phyloP scores from a whole-genome alignment of 495 filamentous ascomycete species.

The Apodospora peruviana region DNA sequence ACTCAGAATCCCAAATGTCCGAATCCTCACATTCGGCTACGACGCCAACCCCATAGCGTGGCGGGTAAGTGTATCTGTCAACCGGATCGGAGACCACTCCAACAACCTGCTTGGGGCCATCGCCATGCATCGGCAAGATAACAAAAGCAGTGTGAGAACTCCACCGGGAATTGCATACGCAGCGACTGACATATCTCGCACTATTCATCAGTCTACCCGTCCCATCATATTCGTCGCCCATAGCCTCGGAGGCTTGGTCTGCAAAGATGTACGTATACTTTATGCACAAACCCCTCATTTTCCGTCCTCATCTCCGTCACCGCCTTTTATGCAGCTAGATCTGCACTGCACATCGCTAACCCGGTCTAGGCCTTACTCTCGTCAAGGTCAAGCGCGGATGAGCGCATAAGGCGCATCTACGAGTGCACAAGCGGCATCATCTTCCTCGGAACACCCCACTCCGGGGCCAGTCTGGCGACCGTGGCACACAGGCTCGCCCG shows the following conservation, averaged over 20 bases:
- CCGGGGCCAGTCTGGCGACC: neutral
- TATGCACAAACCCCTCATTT: neutral
- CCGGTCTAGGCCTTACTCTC: neutral
- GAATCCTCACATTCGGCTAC: constrained; percentile 1
- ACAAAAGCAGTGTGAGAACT: neutral
- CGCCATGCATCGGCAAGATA: neutral
- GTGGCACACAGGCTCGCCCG: neutral
- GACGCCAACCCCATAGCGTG: constrained; percentile 2
- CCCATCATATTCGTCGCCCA: constrained; percentile 3
- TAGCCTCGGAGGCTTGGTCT: neutral
- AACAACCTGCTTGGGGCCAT: neutral
- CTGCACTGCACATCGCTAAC: neutral
- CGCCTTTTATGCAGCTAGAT: too few species aligned
- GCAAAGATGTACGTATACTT: constrained; percentile 3
- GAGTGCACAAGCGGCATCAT: constrained; percentile 1
- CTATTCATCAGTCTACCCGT: neutral
- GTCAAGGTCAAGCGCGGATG: neutral
- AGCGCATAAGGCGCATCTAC: neutral
- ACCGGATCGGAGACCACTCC: constrained; percentile 1
- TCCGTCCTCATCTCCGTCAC: too few species aligned
- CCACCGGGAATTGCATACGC: neutral
- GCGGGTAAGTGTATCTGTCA: neutral
- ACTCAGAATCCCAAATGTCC: neutral
- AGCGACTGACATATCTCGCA: neutral
- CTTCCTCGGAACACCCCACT: constrained; percentile 2